Percentiles rank a stretch among this genome's conserved stretches.
Conservation (phyloP, 2,329 filamentous ascomycete species). For the Talaromyces sp. region DNA sequence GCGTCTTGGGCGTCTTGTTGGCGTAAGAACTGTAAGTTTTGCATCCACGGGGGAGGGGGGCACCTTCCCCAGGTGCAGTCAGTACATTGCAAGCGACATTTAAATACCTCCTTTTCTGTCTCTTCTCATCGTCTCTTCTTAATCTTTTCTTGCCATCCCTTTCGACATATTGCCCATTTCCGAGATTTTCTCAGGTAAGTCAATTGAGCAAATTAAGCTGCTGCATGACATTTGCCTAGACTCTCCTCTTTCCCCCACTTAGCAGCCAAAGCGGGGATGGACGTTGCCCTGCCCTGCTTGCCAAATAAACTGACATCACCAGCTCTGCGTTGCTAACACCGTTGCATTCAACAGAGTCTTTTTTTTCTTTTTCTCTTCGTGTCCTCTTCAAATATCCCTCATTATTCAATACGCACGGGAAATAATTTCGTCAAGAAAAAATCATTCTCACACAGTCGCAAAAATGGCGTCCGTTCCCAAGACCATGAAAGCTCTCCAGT, state of each 20-base stretch:
- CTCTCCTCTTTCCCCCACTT: not conserved
- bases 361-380: not conserved
- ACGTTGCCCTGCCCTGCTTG: not conserved
- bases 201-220: not conserved
- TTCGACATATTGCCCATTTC: not conserved
- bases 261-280: slow-evolving; percentile 7
- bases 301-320: slow-evolving; percentile 11
- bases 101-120: not conserved
- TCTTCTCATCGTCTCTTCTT: not conserved
- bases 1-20: not conserved
- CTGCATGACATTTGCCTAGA: slow-evolving; percentile 4
- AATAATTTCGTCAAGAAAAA: not conserved
- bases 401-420: not conserved
- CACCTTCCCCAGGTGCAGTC: not conserved
- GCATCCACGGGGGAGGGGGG: not conserved
- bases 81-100: not conserved
- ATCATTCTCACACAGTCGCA: not conserved
- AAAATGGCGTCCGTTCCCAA: slow-evolving; percentile 42
- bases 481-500: slow-evolving; percentile 62
- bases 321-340: not conserved
- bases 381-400: not conserved
- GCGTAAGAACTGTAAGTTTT: not conserved
- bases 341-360: not conserved
- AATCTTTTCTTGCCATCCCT: not conserved
- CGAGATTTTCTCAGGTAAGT: not conserved